Evolutionary conservation across 768 basidiomycete species (phyloP).

Genomic region (Mycena epipterygia): DNA sequence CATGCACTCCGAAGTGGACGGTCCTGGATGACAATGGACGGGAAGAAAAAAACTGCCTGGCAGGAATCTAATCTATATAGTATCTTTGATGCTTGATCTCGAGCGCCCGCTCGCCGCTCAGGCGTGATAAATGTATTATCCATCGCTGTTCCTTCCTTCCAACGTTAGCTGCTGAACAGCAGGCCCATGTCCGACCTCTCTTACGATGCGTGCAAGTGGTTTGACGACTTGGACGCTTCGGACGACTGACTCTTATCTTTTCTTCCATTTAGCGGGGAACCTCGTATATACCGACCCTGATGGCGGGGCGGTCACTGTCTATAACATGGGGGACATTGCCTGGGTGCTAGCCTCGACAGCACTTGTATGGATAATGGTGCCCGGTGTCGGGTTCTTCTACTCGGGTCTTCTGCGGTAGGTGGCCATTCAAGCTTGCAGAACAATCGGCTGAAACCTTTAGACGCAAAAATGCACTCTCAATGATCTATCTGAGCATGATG

Average conservation of each 20-base stretch:
- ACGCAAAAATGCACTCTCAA: slow-evolving; percentile 94
- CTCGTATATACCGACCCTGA: slow-evolving; percentile 47
- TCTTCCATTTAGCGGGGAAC: slow-evolving; percentile 50
- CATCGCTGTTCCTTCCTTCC: slow-evolving; percentile 19
- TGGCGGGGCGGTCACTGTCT: slow-evolving; percentile 49
- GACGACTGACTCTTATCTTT: slow-evolving; percentile 6
- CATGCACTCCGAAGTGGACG: too few relatives aligned
- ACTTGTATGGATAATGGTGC: slow-evolving; percentile 89
- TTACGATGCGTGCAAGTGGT: slow-evolving; percentile 46
- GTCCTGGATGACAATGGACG: too few relatives aligned
- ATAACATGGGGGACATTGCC: slow-evolving; percentile 65
- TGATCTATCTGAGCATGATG: slow-evolving; percentile 89
- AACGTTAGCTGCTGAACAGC: background rate
- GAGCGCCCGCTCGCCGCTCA: too few relatives aligned
- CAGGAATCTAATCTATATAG: too few relatives aligned
- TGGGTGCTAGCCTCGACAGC: slow-evolving; percentile 82
- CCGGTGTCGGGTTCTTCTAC: slow-evolving; percentile 90
- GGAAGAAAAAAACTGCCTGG: too few relatives aligned
- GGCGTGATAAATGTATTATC: too few relatives aligned
- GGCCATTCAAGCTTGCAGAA: background rate
- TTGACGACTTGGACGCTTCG: background rate
- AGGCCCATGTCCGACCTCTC: slow-evolving; percentile 49
- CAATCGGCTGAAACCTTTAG: background rate
- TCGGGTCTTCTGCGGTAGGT: slow-evolving; percentile 81
- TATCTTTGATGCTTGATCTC: too few relatives aligned